Conservation (phyloP, 768 basidiomycete genomes). For the Pulveroboletus ravenelii region DNA sequence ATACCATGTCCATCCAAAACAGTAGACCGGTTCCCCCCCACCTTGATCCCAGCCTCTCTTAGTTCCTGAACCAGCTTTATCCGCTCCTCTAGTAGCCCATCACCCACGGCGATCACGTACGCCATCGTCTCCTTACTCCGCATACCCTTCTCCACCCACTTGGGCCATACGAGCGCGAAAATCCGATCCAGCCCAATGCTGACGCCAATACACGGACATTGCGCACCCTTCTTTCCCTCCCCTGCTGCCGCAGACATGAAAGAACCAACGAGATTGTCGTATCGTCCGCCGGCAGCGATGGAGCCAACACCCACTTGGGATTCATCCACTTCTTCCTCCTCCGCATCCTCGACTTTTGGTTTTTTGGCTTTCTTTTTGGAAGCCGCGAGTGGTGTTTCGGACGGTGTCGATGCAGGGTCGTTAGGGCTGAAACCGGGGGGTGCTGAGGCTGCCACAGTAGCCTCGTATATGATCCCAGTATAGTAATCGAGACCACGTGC, state of each 20-base stretch:
- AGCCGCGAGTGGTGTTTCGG: constrained; percentile 17
- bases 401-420: constrained; percentile 37
- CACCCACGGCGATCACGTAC: constrained; percentile 88
- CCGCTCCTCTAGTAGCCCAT: constrained; percentile 82
- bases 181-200: constrained; percentile 92
- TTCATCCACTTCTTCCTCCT: constrained; percentile 85
- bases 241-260: constrained; percentile 81
- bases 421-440: constrained; percentile 73
- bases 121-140: constrained; percentile 90
- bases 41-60: constrained; percentile 85
- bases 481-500: constrained; percentile 99
- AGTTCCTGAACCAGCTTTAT: constrained; percentile 76
- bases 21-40: constrained; percentile 20
- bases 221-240: constrained; percentile 60
- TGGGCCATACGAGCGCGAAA: constrained; percentile 86
- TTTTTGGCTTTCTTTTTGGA: constrained; percentile 43
- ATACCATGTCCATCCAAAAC: not conserved
- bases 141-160: constrained; percentile 74
- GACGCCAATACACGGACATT: constrained; percentile 86
- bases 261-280: constrained; percentile 91
- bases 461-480: constrained; percentile 98
- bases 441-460: constrained; percentile 87
- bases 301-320: constrained; percentile 95
- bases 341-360: constrained; percentile 37
- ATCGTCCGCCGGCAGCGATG: constrained; percentile 96